Conservation (phyloP, 345 rosid species). For the Hibiscus mutabilis region DNA sequence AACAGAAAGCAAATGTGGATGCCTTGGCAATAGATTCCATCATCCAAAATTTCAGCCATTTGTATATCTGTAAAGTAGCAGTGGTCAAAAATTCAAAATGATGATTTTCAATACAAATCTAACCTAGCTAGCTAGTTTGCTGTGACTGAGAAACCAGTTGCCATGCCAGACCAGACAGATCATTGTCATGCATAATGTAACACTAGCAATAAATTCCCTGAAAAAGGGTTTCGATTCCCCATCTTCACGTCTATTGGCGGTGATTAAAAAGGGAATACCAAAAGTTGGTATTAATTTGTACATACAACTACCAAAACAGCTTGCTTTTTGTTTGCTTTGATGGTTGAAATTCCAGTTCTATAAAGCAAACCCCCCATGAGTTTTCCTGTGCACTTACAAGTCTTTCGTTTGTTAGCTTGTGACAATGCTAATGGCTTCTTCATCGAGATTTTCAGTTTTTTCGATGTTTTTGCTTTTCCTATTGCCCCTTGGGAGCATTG, state of each 20-base stretch:
- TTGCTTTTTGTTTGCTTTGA: background rate
- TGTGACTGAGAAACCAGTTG: slow-evolving; percentile 6
- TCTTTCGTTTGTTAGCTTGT: background rate
- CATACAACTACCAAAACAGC: slow-evolving; percentile 1
- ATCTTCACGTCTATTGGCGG: slow-evolving; percentile 1
- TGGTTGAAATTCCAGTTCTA: slow-evolving; percentile 3
- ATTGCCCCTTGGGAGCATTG: slow-evolving; percentile 10
- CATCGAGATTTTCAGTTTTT: background rate
- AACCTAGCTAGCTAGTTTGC: background rate
- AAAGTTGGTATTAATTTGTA: background rate
- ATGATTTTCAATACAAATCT: background rate
- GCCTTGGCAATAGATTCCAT: background rate
- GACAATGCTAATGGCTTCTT: background rate
- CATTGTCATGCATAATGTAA: slow-evolving; percentile 1
- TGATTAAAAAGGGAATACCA: slow-evolving; percentile 1
- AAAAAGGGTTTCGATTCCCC: background rate
- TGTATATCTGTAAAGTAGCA: background rate
- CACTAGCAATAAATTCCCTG: slow-evolving; percentile 1
- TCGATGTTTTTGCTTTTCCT: slow-evolving; percentile 17
- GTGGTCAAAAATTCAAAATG: background rate
- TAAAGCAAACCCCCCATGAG: background rate
- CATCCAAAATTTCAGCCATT: background rate
- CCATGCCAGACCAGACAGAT: slow-evolving; percentile 1
- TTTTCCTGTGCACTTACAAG: background rate
- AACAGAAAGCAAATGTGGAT: background rate